Percentiles rank a stretch among this genome's conserved stretches.
Evolutionary conservation across 176 grass and related monocot species (phyloP).

Genomic region (Themeda triandra): DNA sequence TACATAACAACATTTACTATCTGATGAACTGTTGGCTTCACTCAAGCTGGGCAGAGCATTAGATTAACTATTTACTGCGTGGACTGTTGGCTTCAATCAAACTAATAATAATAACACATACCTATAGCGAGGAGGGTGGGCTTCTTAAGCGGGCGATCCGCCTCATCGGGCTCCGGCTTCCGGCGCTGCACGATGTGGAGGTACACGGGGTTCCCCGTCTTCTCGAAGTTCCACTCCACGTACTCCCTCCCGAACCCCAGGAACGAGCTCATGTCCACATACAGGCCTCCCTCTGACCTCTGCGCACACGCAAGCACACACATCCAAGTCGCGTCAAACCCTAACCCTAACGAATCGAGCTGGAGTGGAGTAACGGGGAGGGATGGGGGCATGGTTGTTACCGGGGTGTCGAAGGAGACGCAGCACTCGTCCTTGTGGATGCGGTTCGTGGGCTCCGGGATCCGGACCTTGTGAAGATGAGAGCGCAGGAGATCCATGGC

Average conservation of each 20-base stretch:
- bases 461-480: conserved; percentile 85
- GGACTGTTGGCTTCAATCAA: neutral
- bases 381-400: conserved; percentile 10
- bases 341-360: conserved; percentile 20
- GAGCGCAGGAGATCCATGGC: conserved; percentile 90
- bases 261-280: conserved; percentile 87
- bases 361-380: neutral
- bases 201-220: conserved; percentile 77
- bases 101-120: conserved; percentile 17
- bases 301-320: neutral
- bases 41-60: neutral
- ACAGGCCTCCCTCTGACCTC: conserved; percentile 80
- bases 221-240: conserved; percentile 84
- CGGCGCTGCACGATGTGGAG: conserved; percentile 77
- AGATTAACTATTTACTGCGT: neutral
- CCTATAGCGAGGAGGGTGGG: conserved; percentile 92
- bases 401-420: conserved; percentile 89
- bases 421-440: conserved; percentile 99
- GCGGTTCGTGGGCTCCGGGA: conserved; percentile 85
- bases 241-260: conserved; percentile 83
- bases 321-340: neutral
- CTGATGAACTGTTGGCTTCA: neutral
- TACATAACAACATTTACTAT: neutral
- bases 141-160: conserved; percentile 87
- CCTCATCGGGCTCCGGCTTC: conserved; percentile 65